phyloP scores from a whole-genome alignment of 139 green algal species.

The Chlamydomonas incerta region DNA sequence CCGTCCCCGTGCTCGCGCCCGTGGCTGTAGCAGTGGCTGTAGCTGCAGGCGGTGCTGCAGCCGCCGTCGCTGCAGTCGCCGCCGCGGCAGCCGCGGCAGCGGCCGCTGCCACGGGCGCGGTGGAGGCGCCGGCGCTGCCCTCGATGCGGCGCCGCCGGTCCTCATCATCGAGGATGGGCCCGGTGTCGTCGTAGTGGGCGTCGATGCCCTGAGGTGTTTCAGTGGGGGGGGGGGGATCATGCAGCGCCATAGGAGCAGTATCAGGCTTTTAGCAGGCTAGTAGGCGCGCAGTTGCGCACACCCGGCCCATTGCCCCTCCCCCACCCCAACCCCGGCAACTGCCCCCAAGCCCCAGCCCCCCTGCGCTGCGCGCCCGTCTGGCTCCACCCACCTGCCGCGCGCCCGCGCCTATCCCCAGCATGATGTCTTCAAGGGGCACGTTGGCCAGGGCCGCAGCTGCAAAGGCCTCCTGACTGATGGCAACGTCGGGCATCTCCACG shows the following conservation, averaged over 20 bases:
- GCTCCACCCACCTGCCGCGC: neutral
- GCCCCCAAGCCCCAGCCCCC: neutral
- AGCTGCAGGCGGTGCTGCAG: neutral
- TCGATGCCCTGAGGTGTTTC: neutral
- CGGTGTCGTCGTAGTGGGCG: slow-evolving; percentile 37
- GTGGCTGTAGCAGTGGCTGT: neutral
- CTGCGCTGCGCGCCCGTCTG: neutral
- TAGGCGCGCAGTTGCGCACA: too few relatives aligned
- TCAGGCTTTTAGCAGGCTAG: too few relatives aligned
- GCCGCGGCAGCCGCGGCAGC: neutral
- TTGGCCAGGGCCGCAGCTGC: slow-evolving; percentile 3
- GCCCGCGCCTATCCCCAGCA: neutral
- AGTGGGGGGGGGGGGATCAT: neutral
- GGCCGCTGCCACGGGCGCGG: neutral
- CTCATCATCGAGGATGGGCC: slow-evolving; percentile 39
- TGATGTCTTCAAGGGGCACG: slow-evolving; percentile 17
- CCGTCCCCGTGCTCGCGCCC: neutral
- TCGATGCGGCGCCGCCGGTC: slow-evolving; percentile 2
- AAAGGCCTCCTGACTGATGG: neutral
- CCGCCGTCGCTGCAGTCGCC: neutral
- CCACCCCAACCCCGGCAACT: too few relatives aligned
- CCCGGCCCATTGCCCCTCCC: too few relatives aligned
- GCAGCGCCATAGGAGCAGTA: neutral
- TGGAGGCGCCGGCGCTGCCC: neutral
- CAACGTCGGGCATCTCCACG: neutral